A percentile compares a stretch with the other conserved stretches of the same genome.
Conservation (phyloP, 179 eudicot genomes). For the Corrigiola litoralis region DNA sequence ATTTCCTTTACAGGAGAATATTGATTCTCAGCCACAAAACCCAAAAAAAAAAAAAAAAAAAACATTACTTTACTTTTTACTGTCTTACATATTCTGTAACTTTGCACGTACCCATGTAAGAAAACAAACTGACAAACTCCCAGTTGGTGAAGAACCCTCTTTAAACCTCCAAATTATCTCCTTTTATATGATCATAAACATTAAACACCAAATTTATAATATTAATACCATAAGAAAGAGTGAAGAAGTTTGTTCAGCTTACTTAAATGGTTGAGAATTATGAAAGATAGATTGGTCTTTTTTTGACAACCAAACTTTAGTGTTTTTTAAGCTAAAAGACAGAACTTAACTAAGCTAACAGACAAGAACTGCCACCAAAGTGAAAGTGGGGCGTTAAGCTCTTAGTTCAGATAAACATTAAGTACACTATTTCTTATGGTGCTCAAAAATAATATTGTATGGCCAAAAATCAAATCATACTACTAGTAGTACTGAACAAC, state of each 20-base stretch:
- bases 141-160: not conserved
- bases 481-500: not conserved
- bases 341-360: not conserved
- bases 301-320: conserved; percentile 8
- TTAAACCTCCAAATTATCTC: not conserved
- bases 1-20: not conserved
- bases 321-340: not conserved
- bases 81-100: too few species aligned
- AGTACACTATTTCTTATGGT: too few species aligned
- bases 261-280: not conserved
- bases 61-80: too few species aligned
- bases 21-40: conserved; percentile 1
- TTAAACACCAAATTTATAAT: too few species aligned
- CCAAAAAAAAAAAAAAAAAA: not conserved
- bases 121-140: not conserved
- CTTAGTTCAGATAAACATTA: not conserved
- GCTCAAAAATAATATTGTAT: too few species aligned
- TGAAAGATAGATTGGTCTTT: not conserved
- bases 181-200: too few species aligned
- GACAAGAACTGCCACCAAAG: conserved; percentile 4
- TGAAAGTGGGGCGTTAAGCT: not conserved
- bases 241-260: conserved; percentile 1
- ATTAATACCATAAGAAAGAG: not conserved
- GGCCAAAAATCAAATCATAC: not conserved
- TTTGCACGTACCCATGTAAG: conserved; percentile 9